Evolutionary conservation across 192 early-diverging fungal genomes (phyloP), one percentile per base, ranked within the genome.

Genomic region (Podila minutissima): DNA sequence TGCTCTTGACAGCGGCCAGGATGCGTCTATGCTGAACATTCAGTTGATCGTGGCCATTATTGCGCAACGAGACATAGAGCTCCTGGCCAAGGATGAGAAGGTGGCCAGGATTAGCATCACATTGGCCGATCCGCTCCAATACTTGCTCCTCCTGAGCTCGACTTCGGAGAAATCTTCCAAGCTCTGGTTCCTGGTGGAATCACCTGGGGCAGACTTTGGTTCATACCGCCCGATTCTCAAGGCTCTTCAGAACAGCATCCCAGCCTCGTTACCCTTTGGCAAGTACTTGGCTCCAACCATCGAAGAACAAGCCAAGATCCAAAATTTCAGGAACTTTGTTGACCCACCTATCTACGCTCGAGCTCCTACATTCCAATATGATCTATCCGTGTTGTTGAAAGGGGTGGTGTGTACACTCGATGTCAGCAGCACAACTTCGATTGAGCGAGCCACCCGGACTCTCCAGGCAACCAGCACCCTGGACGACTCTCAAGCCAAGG

Each of bases 401-500:
- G 72, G 24, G 0, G 20, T 1, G 32, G 22, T 59, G 5, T 67
- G 62, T 50, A 20, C n/a, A 0, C 53, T 82, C 24, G 66, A 83
- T 33, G 79, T 66, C 3, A 9, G 3, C 13, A 66, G 79, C 17
- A 15, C 7, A 20, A 2, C 26, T 1, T 74, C 69, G 7, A 51
- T 60, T 20, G 10, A 62, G 22, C 6, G 24, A 2, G 60, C 72
- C 0, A 35, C 66, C n/a, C 0, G 15, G 12, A 9, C 26, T 28
- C 5, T 65, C 84, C 17, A 50, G 57, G 26, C 5, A 10, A 0
- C 5, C 61, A 22, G 75, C 78, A 48, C 61, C 60, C 53, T 92
- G 11, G 91, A 92, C 59, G 81, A 76, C 5, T 84, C 83, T 3
- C 91, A 92, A 69, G 74, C 84, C 0, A 33, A 41, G 0, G 86